Evolutionary conservation across 2,329 filamentous ascomycete species (phyloP).

Genomic region (Ascochyta pisi): DNA sequence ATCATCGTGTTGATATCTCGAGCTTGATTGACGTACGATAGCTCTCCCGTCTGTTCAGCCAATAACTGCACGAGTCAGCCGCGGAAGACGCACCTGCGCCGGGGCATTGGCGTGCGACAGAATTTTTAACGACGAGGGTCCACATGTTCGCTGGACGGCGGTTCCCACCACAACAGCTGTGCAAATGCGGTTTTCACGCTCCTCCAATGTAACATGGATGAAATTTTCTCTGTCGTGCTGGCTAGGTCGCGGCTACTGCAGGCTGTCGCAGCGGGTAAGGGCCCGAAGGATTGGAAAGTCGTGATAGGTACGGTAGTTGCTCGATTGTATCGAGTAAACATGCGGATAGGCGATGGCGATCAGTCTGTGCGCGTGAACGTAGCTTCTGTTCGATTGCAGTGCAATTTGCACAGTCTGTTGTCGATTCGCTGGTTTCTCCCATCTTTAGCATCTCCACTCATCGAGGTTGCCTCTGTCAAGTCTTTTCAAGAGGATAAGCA

Average conservation of each 20-base stretch:
- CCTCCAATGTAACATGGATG: not conserved
- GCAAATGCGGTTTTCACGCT: not conserved
- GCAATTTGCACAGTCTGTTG: not conserved
- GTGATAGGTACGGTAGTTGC: conserved; percentile 8
- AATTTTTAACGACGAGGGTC: conserved; percentile 15
- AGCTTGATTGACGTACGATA: conserved; percentile 11
- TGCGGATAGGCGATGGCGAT: conserved; percentile 1
- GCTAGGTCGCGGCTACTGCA: conserved; percentile 13
- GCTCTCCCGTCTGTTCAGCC: conserved; percentile 18
- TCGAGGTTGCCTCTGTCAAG: too few species aligned
- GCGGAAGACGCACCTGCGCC: conserved; percentile 21
- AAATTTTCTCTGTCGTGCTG: not conserved
- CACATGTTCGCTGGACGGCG: conserved; percentile 30
- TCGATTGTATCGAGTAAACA: conserved; percentile 18
- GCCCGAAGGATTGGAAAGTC: not conserved
- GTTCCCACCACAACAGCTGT: conserved; percentile 7
- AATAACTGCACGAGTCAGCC: conserved; percentile 32
- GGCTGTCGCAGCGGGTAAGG: not conserved
- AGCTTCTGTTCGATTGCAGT: not conserved
- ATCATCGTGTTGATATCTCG: conserved; percentile 10
- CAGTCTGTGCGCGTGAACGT: not conserved
- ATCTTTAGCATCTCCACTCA: too few species aligned
- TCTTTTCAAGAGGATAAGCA: too few species aligned
- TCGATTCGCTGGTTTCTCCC: too few species aligned
- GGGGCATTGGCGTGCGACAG: conserved; percentile 5